Conservation (phyloP, 2,329 filamentous ascomycete species). For the Ascocoryne sarcoides region DNA sequence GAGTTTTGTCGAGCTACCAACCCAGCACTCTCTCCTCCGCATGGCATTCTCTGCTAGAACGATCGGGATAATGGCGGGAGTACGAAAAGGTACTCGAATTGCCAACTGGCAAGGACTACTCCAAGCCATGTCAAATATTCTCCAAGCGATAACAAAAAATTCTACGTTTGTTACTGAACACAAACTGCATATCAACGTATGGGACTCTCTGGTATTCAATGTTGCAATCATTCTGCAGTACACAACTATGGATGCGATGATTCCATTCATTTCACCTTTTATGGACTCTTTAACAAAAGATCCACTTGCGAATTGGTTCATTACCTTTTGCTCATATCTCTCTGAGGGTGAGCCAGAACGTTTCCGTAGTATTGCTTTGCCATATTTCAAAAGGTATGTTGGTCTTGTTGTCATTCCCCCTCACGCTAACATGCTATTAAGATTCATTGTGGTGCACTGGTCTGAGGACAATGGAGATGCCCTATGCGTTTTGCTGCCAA, state of each 20-base stretch:
- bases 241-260: constrained; percentile 69
- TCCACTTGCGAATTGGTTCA: constrained; percentile 62
- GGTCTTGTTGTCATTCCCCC: not conserved
- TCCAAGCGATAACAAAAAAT: constrained; percentile 39
- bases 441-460: constrained; percentile 71
- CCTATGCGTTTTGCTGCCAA: constrained; percentile 59
- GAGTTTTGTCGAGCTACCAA: constrained; percentile 29
- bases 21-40: constrained; percentile 31
- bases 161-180: constrained; percentile 20
- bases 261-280: constrained; percentile 59
- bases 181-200: constrained; percentile 37
- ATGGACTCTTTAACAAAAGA: constrained; percentile 56
- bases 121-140: constrained; percentile 42
- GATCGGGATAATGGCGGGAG: constrained; percentile 62
- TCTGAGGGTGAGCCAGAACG: constrained; percentile 63
- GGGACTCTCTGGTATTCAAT: constrained; percentile 49
- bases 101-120: constrained; percentile 61
- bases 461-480: constrained; percentile 57
- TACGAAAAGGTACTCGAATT: constrained; percentile 72
- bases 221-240: constrained; percentile 62
- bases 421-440: constrained; percentile 26
- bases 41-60: constrained; percentile 46
- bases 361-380: constrained; percentile 71
- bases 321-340: constrained; percentile 77
- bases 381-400: constrained; percentile 65